Evolutionary conservation across 2,329 filamentous ascomycete species (phyloP).

Genomic region (Dothistroma pini): DNA sequence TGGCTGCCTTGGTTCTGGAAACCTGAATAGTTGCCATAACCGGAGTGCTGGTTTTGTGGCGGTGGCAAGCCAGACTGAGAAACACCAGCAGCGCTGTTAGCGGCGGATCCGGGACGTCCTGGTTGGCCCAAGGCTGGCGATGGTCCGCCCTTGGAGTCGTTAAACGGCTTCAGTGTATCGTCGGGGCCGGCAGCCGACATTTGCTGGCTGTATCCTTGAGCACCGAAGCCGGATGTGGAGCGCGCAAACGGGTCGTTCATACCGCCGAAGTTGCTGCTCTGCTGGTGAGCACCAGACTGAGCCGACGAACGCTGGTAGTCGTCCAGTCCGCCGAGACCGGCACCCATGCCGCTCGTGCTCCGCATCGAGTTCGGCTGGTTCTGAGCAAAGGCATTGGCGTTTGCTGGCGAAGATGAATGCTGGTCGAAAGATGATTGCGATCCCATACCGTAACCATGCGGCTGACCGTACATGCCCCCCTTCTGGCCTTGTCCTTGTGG

Average conservation of each 20-base stretch:
- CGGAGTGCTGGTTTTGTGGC: slow-evolving; percentile 55
- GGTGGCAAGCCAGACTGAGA: slow-evolving; percentile 52
- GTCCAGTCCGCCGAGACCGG: slow-evolving; percentile 47
- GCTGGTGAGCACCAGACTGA: slow-evolving; percentile 54
- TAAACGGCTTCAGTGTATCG: slow-evolving; percentile 56
- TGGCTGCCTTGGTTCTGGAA: slow-evolving; percentile 49
- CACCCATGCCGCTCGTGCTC: slow-evolving; percentile 42
- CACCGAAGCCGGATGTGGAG: slow-evolving; percentile 54
- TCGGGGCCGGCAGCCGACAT: slow-evolving; percentile 44
- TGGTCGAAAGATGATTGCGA: slow-evolving; percentile 57
- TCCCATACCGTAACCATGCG: slow-evolving; percentile 57
- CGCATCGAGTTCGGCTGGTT: slow-evolving; percentile 41
- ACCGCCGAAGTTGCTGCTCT: slow-evolving; percentile 49
- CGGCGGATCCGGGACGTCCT: slow-evolving; percentile 60
- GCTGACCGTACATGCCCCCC: slow-evolving; percentile 58
- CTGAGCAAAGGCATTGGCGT: slow-evolving; percentile 51
- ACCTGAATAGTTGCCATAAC: slow-evolving; percentile 53
- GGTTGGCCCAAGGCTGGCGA: slow-evolving; percentile 59
- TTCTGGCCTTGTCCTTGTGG: slow-evolving; percentile 41
- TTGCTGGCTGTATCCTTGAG: slow-evolving; percentile 49
- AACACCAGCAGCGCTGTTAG: slow-evolving; percentile 54
- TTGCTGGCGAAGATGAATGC: slow-evolving; percentile 62
- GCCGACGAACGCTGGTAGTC: slow-evolving; percentile 55
- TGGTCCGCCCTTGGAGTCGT: slow-evolving; percentile 53
- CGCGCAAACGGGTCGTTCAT: slow-evolving; percentile 60